Conservation (phyloP, 140 eudicot genomes). For the Cichorium intybus region DNA sequence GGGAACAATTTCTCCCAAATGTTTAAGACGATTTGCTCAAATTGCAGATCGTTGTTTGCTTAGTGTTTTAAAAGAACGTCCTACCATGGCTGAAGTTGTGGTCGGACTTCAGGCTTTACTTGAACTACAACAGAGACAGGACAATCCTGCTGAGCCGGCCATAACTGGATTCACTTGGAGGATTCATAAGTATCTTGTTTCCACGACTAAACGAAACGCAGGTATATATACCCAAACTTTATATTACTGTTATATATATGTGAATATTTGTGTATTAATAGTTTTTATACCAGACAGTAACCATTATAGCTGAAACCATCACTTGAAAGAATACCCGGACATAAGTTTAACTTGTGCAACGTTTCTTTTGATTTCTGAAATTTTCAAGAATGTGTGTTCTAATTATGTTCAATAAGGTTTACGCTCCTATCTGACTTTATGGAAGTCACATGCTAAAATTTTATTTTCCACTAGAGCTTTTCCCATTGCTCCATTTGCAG, state of each 20-base stretch:
- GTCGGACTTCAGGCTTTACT: slow-evolving; percentile 12
- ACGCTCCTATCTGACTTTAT: no score
- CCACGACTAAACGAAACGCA: not conserved
- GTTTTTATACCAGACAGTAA: not conserved
- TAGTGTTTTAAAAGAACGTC: slow-evolving; percentile 4
- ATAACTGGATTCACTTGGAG: slow-evolving; percentile 4
- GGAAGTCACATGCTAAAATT: no score
- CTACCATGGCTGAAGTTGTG: slow-evolving; percentile 16
- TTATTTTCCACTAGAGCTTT: not conserved
- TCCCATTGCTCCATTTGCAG: not conserved
- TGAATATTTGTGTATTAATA: no score
- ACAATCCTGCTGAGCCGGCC: not conserved
- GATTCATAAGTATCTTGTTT: not conserved
- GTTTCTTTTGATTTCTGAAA: no score
- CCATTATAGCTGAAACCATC: no score
- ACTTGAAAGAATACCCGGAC: not conserved
- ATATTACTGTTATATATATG: not conserved
- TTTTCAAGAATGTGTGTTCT: no score
- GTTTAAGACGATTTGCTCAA: slow-evolving; percentile 5
- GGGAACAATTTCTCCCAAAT: slow-evolving; percentile 7
- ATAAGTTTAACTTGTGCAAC: not conserved
- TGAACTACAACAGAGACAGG: not conserved
- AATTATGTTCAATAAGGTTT: no score
- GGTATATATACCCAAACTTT: not conserved
- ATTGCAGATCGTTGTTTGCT: slow-evolving; percentile 8